Conservation (phyloP, 1,284 basidiomycete genomes). For the Cystobasidium pallidum region DNA sequence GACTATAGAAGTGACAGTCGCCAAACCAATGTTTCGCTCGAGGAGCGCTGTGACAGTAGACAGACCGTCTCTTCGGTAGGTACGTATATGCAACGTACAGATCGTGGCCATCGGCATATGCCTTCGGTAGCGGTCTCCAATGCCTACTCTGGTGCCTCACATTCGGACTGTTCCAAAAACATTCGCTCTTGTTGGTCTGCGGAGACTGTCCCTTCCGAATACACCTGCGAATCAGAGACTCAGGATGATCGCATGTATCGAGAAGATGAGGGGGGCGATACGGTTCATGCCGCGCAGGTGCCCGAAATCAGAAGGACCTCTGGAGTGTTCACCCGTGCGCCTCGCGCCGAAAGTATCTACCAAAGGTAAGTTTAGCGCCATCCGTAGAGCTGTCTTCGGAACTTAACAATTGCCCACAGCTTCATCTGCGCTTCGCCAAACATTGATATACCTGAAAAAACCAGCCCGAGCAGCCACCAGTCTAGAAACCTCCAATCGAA, state of each 20-base stretch:
- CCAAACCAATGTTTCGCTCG: neutral
- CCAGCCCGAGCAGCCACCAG: slow-evolving; percentile 1
- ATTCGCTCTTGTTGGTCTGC: slow-evolving; percentile 44
- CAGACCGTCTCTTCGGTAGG: neutral
- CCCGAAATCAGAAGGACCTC: slow-evolving; percentile 34
- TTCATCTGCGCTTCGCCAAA: slow-evolving; percentile 41
- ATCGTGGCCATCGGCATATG: slow-evolving; percentile 4
- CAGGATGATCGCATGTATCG: slow-evolving; percentile 2
- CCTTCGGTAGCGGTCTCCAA: slow-evolving; percentile 36
- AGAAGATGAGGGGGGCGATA: slow-evolving; percentile 41
- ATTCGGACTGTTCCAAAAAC: slow-evolving; percentile 10
- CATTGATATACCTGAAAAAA: slow-evolving; percentile 28
- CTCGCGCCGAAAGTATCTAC: slow-evolving; percentile 42
- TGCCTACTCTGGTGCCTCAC: slow-evolving; percentile 18
- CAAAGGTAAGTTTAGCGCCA: slow-evolving; percentile 23
- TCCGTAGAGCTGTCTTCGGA: neutral
- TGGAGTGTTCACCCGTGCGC: slow-evolving; percentile 32
- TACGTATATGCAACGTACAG: neutral
- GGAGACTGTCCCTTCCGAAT: slow-evolving; percentile 31
- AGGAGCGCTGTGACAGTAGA: slow-evolving; percentile 7
- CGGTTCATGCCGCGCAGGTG: slow-evolving; percentile 30
- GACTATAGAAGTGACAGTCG: slow-evolving; percentile 34
- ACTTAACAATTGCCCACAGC: neutral
- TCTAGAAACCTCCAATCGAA: neutral
- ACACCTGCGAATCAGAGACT: slow-evolving; percentile 33